Conservation (phyloP, 331 rosid genomes). For the Malus hybrid region DNA sequence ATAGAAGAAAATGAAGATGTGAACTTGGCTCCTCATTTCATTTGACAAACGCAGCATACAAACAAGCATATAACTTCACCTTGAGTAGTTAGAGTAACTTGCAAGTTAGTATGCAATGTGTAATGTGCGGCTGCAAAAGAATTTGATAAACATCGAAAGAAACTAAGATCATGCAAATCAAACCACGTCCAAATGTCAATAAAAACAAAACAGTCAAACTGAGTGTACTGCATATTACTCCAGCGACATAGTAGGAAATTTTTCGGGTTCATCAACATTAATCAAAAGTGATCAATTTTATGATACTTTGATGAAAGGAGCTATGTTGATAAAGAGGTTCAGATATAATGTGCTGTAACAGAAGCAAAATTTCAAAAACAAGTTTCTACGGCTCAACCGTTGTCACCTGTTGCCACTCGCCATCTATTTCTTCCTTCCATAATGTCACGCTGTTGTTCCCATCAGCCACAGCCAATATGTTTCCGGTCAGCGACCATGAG, state of each 20-base stretch:
- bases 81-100: not conserved
- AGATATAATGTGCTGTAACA: not conserved
- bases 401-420: constrained; percentile 71
- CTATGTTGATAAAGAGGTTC: not conserved
- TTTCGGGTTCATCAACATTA: not conserved
- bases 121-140: not conserved
- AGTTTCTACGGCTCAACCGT: constrained; percentile 1
- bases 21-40: not conserved
- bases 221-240: not conserved
- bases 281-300: not conserved
- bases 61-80: not conserved
- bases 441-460: constrained; percentile 71
- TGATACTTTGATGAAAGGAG: not conserved
- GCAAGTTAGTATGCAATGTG: not conserved
- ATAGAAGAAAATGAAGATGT: not conserved
- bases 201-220: not conserved
- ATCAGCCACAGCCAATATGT: constrained; percentile 82
- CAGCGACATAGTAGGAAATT: not conserved
- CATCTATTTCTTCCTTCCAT: constrained; percentile 89
- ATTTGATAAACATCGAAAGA: not conserved
- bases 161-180: not conserved
- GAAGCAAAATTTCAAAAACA: not conserved
- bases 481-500: constrained; percentile 85
- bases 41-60: not conserved
- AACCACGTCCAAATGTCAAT: not conserved